These are phyloP conservation scores for Phytophthora idaei DNA, from an alignment of 352 stramenopile genomes.

Conservation along the genomic window DNA sequence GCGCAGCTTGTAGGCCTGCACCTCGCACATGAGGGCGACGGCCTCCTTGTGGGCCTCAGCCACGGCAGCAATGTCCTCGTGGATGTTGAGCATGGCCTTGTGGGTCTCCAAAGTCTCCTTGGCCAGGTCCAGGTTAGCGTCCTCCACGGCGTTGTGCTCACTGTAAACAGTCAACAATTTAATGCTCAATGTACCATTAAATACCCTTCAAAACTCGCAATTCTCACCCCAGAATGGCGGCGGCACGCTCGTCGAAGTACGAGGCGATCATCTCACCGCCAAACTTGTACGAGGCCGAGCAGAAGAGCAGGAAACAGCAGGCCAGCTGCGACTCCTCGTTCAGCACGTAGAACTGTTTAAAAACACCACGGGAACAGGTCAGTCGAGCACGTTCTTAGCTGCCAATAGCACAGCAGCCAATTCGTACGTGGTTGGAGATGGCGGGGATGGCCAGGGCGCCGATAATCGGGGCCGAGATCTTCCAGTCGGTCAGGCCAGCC, in stretches of 20 bases:
- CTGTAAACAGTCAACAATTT: conserved; percentile 30
- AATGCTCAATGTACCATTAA: conserved; percentile 2
- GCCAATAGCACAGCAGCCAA: conserved; percentile 7
- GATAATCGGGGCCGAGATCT: conserved; percentile 80
- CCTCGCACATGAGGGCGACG: conserved; percentile 82
- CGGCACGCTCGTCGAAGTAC: conserved; percentile 83
- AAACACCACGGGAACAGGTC: background rate
- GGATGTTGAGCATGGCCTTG: conserved; percentile 84
- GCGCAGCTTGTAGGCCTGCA: conserved; percentile 84
- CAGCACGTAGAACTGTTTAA: conserved; percentile 75
- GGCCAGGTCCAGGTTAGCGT: conserved; percentile 81
- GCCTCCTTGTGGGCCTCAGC: conserved; percentile 85
- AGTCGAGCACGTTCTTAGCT: background rate
- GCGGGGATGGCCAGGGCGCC: conserved; percentile 73
- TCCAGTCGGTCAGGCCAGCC: conserved; percentile 83
- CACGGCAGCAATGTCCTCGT: conserved; percentile 83
- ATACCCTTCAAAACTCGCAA: background rate
- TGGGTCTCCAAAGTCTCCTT: conserved; percentile 87
- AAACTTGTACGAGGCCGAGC: conserved; percentile 88
- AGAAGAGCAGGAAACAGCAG: conserved; percentile 88
- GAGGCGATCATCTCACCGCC: conserved; percentile 81
- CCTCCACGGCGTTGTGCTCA: conserved; percentile 86
- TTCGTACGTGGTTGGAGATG: conserved; percentile 80
- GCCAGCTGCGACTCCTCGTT: conserved; percentile 87
- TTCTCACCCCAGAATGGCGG: conserved; percentile 74